Evolutionary conservation across 1,284 basidiomycete species (phyloP).

Genomic region (Schizophyllum amplum): DNA sequence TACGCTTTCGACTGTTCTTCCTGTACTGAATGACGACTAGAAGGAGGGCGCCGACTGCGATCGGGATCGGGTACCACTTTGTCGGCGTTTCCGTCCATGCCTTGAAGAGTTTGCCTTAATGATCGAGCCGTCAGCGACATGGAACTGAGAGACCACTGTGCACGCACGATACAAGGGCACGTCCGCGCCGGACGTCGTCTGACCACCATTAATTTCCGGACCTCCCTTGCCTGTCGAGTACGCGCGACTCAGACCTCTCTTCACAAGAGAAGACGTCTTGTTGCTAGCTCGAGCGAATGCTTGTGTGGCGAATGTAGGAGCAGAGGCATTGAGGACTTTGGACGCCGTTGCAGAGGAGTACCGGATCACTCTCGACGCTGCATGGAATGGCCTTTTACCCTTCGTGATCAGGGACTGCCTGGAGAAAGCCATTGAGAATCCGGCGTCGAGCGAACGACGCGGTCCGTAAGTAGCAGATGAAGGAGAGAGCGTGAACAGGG

Average conservation of each 20-base stretch:
- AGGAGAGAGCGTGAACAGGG: too few relatives aligned
- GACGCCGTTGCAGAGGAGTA: slow-evolving; percentile 45
- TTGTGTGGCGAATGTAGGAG: not conserved
- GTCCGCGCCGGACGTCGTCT: slow-evolving; percentile 20
- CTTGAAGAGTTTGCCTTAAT: slow-evolving; percentile 42
- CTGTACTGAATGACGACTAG: slow-evolving; percentile 80
- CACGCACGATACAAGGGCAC: slow-evolving; percentile 46
- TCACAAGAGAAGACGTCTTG: slow-evolving; percentile 39
- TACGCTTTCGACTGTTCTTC: slow-evolving; percentile 41
- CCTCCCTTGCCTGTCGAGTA: slow-evolving; percentile 35
- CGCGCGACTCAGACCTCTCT: slow-evolving; percentile 32
- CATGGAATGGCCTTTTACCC: slow-evolving; percentile 41
- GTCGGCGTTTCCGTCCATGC: slow-evolving; percentile 89
- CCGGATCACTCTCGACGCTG: slow-evolving; percentile 43
- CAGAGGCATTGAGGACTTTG: slow-evolving; percentile 15
- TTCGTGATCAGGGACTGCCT: slow-evolving; percentile 38
- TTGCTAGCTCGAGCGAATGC: slow-evolving; percentile 40
- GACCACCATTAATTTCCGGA: slow-evolving; percentile 19
- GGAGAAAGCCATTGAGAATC: slow-evolving; percentile 32
- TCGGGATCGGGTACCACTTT: slow-evolving; percentile 93
- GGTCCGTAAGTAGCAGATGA: too few relatives aligned
- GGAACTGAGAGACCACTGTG: not conserved
- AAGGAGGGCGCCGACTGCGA: slow-evolving; percentile 85
- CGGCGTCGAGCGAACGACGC: not conserved
- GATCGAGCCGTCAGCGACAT: slow-evolving; percentile 1